Evolutionary conservation across 306 rosid species (phyloP).

Genomic region (Begonia masoniana): DNA sequence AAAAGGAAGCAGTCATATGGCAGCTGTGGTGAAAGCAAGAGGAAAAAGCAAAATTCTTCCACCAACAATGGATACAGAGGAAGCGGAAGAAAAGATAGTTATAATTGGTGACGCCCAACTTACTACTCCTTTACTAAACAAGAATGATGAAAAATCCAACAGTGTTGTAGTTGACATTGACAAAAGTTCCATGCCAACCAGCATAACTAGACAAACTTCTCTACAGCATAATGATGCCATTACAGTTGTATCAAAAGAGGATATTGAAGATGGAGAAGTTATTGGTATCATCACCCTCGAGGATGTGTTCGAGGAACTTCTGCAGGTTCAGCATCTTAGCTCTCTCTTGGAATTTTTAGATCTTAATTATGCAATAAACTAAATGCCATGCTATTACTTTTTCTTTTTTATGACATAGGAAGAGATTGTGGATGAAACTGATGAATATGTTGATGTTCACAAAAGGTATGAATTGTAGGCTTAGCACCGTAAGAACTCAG

Average conservation of each 20-base stretch:
- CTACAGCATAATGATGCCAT: constrained; percentile 22
- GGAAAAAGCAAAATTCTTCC: constrained; percentile 38
- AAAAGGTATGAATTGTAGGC: constrained; percentile 40
- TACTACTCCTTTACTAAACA: constrained; percentile 58
- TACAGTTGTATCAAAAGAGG: constrained; percentile 33
- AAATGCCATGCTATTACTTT: too few relatives aligned
- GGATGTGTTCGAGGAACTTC: constrained; percentile 97
- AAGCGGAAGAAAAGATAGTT: constrained; percentile 24
- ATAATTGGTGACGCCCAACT: constrained; percentile 28
- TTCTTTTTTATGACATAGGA: constrained; percentile 34
- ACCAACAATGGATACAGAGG: constrained; percentile 32
- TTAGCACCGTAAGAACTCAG: too few relatives aligned
- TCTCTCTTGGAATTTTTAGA: too few relatives aligned
- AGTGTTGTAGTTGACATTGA: constrained; percentile 53
- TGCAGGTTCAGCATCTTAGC: constrained; percentile 37
- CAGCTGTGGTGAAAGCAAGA: constrained; percentile 75
- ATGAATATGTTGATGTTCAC: constrained; percentile 93
- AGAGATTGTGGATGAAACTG: constrained; percentile 97
- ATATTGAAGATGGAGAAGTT: constrained; percentile 83
- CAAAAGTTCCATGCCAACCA: constrained; percentile 28
- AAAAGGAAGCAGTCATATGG: constrained; percentile 98
- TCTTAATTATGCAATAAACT: too few relatives aligned
- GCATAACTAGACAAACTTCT: constrained; percentile 16
- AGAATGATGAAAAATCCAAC: constrained; percentile 26
- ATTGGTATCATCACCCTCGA: constrained; percentile 93